A percentile compares a stretch with the other conserved stretches of the same genome.
These are phyloP conservation scores for Zalaria obscura DNA, from an alignment of 2,329 filamentous ascomycete genomes.

Conservation along the genomic window DNA sequence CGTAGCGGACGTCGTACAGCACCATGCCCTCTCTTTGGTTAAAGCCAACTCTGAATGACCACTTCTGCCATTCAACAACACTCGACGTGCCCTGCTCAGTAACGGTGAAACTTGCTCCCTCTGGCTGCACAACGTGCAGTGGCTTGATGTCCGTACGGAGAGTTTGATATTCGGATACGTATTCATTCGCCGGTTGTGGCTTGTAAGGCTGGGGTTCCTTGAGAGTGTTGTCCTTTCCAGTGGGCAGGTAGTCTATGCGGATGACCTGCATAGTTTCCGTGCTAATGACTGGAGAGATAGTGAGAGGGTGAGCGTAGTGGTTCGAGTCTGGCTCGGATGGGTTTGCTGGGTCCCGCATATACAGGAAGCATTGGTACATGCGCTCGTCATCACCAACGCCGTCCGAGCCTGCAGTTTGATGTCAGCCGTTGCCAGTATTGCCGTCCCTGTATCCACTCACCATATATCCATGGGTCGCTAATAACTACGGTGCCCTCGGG, in stretches of 20 bases:
- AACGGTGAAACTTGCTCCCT: conserved; percentile 48
- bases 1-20: conserved; percentile 44
- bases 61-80: conserved; percentile 51
- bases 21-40: conserved; percentile 53
- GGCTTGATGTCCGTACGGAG: conserved; percentile 50
- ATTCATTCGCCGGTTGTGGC: conserved; percentile 47
- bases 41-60: conserved; percentile 47
- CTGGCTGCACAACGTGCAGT: conserved; percentile 48
- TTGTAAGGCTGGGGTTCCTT: conserved; percentile 43
- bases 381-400: conserved; percentile 33
- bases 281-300: conserved; percentile 55
- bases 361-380: conserved; percentile 51
- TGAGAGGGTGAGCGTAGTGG: conserved; percentile 53
- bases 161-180: conserved; percentile 48
- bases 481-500: conserved; percentile 43
- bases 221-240: conserved; percentile 46
- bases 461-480: conserved; percentile 58
- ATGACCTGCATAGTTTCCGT: conserved; percentile 48
- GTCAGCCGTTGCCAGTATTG: neutral
- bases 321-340: conserved; percentile 47
- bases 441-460: conserved; percentile 11
- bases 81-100: conserved; percentile 38
- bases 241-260: conserved; percentile 56
- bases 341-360: conserved; percentile 49
- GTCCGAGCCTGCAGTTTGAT: conserved; percentile 21